phyloP scores from a whole-genome alignment of 2,329 filamentous ascomycete genomes.

The Achaetomium macrosporum region DNA sequence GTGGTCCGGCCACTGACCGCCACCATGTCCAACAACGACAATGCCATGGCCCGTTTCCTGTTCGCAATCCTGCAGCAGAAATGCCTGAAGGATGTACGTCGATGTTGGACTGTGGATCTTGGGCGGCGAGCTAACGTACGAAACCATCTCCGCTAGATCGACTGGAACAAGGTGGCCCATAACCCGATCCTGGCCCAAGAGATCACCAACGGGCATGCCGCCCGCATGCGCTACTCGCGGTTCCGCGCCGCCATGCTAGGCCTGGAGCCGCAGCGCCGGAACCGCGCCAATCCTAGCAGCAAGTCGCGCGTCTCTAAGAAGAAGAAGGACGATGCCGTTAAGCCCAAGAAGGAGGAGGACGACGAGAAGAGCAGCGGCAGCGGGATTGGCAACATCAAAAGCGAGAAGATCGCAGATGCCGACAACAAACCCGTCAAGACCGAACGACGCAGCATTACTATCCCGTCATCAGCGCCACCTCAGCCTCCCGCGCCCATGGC shows the following conservation, averaged over 20 bases:
- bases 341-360: slow-evolving; percentile 21
- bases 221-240: slow-evolving; percentile 54
- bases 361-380: slow-evolving; percentile 1
- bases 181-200: slow-evolving; percentile 48
- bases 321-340: slow-evolving; percentile 35
- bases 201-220: slow-evolving; percentile 56
- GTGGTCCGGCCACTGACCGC: slow-evolving; percentile 8
- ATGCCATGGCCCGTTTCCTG: slow-evolving; percentile 51
- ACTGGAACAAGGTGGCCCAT: slow-evolving; percentile 52
- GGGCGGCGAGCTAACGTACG: neutral
- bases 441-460: slow-evolving; percentile 9
- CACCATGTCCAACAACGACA: slow-evolving; percentile 51
- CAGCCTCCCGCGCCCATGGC: slow-evolving; percentile 11
- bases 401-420: neutral
- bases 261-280: slow-evolving; percentile 43
- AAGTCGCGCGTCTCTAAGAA: slow-evolving; percentile 44
- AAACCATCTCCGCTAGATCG: slow-evolving; percentile 38
- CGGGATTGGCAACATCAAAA: slow-evolving; percentile 12
- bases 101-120: neutral
- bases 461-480: neutral
- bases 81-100: slow-evolving; percentile 54
- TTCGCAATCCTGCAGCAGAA: slow-evolving; percentile 57
- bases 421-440: slow-evolving; percentile 7
- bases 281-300: slow-evolving; percentile 35
- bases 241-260: slow-evolving; percentile 44